Percentiles rank a stretch among this genome's conserved stretches.
phyloP scores from a whole-genome alignment of 371 early-diverging fungal genomes.

The Mortierella sp. region DNA sequence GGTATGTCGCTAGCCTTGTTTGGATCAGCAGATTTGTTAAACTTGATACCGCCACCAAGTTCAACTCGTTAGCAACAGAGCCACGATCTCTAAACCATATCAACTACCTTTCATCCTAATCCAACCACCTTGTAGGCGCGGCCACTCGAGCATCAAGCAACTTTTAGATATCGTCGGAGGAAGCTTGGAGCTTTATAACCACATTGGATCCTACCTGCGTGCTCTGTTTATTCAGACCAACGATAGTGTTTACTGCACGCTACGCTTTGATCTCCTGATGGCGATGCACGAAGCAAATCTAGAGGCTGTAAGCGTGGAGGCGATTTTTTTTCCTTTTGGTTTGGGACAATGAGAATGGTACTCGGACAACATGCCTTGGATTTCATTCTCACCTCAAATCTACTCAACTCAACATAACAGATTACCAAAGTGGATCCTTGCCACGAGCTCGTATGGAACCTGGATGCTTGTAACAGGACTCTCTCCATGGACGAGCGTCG shows the following conservation, averaged over 20 bases:
- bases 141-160: conserved; percentile 61
- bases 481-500: conserved; percentile 74
- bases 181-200: conserved; percentile 66
- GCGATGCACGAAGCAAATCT: conserved; percentile 70
- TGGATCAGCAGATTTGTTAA: not conserved
- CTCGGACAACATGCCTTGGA: not conserved
- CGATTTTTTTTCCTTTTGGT: not conserved
- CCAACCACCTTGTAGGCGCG: conserved; percentile 54
- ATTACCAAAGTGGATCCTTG: conserved; percentile 65
- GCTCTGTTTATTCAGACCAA: conserved; percentile 67
- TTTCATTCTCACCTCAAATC: not conserved
- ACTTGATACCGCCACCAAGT: no score
- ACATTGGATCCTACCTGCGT: conserved; percentile 67
- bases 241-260: conserved; percentile 66
- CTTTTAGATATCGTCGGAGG: conserved; percentile 66
- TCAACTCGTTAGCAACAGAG: no score
- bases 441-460: conserved; percentile 70
- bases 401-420: conserved; percentile 18
- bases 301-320: conserved; percentile 48
- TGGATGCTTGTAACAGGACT: conserved; percentile 74
- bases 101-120: no score
- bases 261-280: conserved; percentile 78
- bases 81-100: no score
- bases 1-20: conserved; percentile 40
- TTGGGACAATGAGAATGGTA: not conserved